Evolutionary conservation across 805 yeast genomes (phyloP).

Genomic region (Zygoascus biomembranicola): DNA sequence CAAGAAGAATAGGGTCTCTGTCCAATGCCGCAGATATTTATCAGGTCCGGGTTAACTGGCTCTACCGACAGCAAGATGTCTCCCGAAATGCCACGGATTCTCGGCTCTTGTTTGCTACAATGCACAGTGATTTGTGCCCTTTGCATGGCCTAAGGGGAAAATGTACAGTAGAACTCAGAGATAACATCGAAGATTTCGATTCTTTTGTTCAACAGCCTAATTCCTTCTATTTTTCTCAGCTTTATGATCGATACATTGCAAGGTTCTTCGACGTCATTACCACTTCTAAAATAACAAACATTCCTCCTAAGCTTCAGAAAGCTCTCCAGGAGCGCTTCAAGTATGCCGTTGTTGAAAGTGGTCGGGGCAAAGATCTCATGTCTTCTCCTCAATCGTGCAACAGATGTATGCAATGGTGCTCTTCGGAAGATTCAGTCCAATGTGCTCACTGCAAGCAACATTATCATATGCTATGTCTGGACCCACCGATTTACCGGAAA

Average conservation of each 20-base stretch:
- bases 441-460: constrained; percentile 69
- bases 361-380: constrained; percentile 53
- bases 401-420: constrained; percentile 80
- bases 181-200: constrained; percentile 54
- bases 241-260: constrained; percentile 80
- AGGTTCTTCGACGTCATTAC: constrained; percentile 72
- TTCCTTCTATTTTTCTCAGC: constrained; percentile 73
- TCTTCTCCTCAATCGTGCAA: constrained; percentile 62
- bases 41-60: constrained; percentile 76
- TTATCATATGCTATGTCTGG: constrained; percentile 77
- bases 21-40: constrained; percentile 43
- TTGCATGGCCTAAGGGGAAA: constrained; percentile 65
- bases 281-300: constrained; percentile 46
- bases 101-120: constrained; percentile 69
- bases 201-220: constrained; percentile 51
- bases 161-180: constrained; percentile 60
- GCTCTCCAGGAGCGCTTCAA: constrained; percentile 62
- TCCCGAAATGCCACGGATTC: constrained; percentile 61
- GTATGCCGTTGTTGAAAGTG: constrained; percentile 67
- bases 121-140: constrained; percentile 82
- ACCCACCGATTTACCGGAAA: constrained; percentile 71
- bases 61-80: constrained; percentile 80
- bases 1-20: constrained; percentile 9
- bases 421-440: constrained; percentile 57
- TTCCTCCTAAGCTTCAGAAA: constrained; percentile 49